phyloP scores from a whole-genome alignment of 2,329 filamentous ascomycete species.

The Scleromitrula shiraiana region DNA sequence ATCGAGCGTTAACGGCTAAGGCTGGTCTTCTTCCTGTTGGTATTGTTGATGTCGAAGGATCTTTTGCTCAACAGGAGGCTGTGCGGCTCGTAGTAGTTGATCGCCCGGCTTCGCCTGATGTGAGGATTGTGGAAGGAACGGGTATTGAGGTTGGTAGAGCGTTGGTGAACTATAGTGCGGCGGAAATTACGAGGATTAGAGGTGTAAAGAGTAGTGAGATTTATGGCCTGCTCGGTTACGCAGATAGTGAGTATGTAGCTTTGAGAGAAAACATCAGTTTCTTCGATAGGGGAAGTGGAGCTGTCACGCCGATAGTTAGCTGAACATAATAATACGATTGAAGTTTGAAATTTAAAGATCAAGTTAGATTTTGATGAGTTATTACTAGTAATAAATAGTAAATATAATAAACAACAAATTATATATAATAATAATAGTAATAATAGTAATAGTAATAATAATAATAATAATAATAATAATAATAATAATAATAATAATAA shows the following conservation, averaged over 20 bases:
- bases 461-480: no score
- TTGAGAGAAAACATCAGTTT: conserved; percentile 82
- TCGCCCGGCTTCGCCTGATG: conserved; percentile 33
- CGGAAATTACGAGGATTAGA: conserved; percentile 76
- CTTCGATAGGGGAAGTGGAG: conserved; percentile 26
- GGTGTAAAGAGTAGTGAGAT: conserved; percentile 81
- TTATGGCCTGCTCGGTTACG: conserved; percentile 72
- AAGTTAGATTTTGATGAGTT: no score
- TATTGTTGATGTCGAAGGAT: conserved; percentile 81
- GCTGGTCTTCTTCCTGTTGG: conserved; percentile 84
- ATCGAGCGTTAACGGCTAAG: conserved; percentile 71
- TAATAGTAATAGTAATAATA: no score
- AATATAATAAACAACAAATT: no score
- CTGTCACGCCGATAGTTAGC: conserved; percentile 8
- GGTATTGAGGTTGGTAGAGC: conserved; percentile 76
- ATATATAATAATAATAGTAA: no score
- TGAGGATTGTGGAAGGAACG: conserved; percentile 41
- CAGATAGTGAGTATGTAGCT: conserved; percentile 90
- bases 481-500: no score
- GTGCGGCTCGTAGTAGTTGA: conserved; percentile 79
- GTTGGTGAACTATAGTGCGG: conserved; percentile 85
- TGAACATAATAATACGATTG: no score
- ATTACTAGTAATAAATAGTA: no score
- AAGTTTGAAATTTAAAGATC: no score
- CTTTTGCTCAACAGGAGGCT: conserved; percentile 86